A percentile compares a stretch with the other conserved stretches of the same genome.
phyloP scores from a whole-genome alignment of 1,139 yeast genomes.

The Candida tetrigidarum region DNA sequence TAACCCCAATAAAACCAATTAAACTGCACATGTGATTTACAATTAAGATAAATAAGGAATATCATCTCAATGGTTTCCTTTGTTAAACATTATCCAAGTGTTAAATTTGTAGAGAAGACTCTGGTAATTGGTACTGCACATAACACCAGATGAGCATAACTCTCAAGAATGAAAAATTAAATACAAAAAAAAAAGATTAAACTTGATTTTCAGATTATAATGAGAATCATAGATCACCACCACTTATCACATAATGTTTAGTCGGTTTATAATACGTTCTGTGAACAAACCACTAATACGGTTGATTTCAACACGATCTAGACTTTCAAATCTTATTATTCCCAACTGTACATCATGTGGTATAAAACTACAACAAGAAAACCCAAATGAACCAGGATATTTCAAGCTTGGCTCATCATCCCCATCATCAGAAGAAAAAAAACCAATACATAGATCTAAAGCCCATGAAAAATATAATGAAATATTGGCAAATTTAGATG shows the following conservation, averaged over 20 bases:
- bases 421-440: background rate
- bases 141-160: too few species aligned
- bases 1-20: too few species aligned
- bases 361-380: slow-evolving; percentile 46
- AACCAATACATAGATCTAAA: slow-evolving; percentile 1
- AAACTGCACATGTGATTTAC: too few species aligned
- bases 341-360: slow-evolving; percentile 54
- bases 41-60: too few species aligned
- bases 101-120: too few species aligned
- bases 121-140: too few species aligned
- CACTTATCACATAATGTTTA: background rate
- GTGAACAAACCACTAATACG: background rate
- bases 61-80: too few species aligned
- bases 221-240: background rate
- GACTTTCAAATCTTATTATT: slow-evolving; percentile 12
- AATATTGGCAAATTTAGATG: slow-evolving; percentile 21
- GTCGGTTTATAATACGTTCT: background rate
- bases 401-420: slow-evolving; percentile 23
- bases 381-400: slow-evolving; percentile 44
- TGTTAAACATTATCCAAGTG: too few species aligned
- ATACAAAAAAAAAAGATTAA: background rate
- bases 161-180: too few species aligned
- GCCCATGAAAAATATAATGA: slow-evolving; percentile 30
- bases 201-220: background rate
- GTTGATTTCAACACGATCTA: background rate